Base-by-base conservation (phyloP, 2,329 filamentous ascomycete species). In the Dactylonectria macrodidyma region DNA sequence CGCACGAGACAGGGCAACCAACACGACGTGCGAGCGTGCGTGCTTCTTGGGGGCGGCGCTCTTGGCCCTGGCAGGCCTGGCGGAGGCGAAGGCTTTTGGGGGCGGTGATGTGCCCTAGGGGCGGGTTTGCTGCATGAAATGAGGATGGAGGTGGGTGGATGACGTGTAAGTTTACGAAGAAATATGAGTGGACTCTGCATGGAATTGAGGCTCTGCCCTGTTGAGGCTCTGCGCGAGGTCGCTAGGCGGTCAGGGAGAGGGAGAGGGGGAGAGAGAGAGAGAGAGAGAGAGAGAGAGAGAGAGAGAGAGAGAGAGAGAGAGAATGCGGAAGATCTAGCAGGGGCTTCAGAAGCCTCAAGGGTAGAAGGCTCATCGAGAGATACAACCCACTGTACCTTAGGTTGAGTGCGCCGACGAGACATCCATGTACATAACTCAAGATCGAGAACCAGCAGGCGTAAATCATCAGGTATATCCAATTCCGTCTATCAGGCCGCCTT, bases 141-240 rank as follows among this genome's bases (percentile, higher is more conserved):
- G 50, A 16, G 19, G 16, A 9, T 1, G 26, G n/a, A 19, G 50
- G 30, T 30, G 16, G 33, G 11, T 33, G n/a, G 51, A 38, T 54
- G 51, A 54, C 51, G n/a, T 54, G 54, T 26, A 33, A 9, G 22
- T 44, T 44, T 57, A 19, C 22, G 54, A 33, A 36, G 4, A 14
- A n/a, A 30, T 30, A 30, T 30, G 36, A 30, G 54, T 19, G 16
- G 30, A 34, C 9, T 34, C 30, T 11, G 2, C 5, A 54, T 30
- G 51, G 12, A n/a, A 7, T 19, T 57, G 54, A 46, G 41, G 36
- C 41, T 57, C 34, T 41, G 54, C 14, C 36, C 24, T n/a, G 5
- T 16, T 57, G 54, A 46, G 54, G 54, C 54, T 57, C 54, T 57
- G 54, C 22, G 34, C 19, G 33, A 54, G 33, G 30, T 30, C 9